These are phyloP conservation scores for Cryptosporidium viatorum DNA, from an alignment of 169 alveolate species.

Conservation along the genomic window DNA sequence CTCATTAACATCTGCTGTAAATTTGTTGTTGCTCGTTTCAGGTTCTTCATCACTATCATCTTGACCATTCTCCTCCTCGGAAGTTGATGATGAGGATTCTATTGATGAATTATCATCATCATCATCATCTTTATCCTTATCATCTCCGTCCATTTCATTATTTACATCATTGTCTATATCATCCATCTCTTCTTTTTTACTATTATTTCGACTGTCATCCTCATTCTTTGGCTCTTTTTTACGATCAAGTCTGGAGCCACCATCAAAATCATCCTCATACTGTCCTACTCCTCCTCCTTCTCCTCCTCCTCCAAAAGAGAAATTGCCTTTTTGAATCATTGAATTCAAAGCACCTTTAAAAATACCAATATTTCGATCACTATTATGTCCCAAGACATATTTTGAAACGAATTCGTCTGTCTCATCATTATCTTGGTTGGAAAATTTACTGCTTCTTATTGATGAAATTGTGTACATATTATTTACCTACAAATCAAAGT, in stretches of 20 bases:
- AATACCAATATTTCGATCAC: slow-evolving; percentile 50
- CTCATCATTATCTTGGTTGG: slow-evolving; percentile 49
- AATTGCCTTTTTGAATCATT: slow-evolving; percentile 19
- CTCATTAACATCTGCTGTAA: slow-evolving; percentile 40
- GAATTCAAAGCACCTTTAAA: slow-evolving; percentile 49
- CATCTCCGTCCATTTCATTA: slow-evolving; percentile 78
- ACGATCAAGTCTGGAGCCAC: not conserved
- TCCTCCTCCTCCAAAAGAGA: slow-evolving; percentile 60
- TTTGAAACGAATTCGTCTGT: slow-evolving; percentile 53
- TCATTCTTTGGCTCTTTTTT: not conserved
- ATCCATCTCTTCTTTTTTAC: slow-evolving; percentile 77
- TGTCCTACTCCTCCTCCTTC: not conserved
- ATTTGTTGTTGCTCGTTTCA: slow-evolving; percentile 40
- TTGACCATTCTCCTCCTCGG: slow-evolving; percentile 74
- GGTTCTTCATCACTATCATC: slow-evolving; percentile 73
- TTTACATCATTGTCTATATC: slow-evolving; percentile 79
- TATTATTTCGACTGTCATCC: slow-evolving; percentile 11
- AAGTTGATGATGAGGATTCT: slow-evolving; percentile 55
- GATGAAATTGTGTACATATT: slow-evolving; percentile 59
- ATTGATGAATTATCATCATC: slow-evolving; percentile 77
- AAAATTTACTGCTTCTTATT: slow-evolving; percentile 38
- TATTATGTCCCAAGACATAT: slow-evolving; percentile 18
- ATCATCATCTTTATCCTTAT: slow-evolving; percentile 79
- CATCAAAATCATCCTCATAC: slow-evolving; percentile 53
- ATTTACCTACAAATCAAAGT: slow-evolving; percentile 51